Evolutionary conservation across 208 protist genomes (phyloP), one percentile per base, ranked within the genome.

Genomic region (Leishmania tarentolae): DNA sequence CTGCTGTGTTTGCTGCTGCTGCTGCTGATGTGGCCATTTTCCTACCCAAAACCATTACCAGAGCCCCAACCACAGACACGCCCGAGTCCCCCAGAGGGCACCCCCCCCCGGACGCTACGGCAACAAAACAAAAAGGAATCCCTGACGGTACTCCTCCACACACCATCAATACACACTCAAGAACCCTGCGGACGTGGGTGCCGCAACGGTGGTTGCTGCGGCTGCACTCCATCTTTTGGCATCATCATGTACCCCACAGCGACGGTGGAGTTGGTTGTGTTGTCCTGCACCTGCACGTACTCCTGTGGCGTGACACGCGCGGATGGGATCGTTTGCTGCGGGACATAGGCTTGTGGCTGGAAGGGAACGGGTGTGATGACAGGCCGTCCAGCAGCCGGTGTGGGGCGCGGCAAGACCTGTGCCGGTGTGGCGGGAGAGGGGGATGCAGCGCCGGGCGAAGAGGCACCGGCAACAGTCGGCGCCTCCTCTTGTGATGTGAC

Each of bases 231-330:
- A 71, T 85, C 83, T 65, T 89, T 90, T 37, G 91, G 92, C 78
- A 97, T 91, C 78, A 95, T 86, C 70, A 86, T 75, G 73, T 94
- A 87, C 11, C 90, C 88, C 17, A 96, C 84, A 21, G 92, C 90
- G 8, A 94, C 90, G 21, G 91, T 94, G 21, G 90, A 87, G 56
- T 86, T 83, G 2, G 75, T 79, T n/a, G 86, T 87, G 86, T 84
- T 89, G 76, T 96, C 91, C 82, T 94, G 90, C 83, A 96, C 93
- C 28, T 92, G 91, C 74, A 95, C 89, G 70, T 93, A 96, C 89
- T 96, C 93, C 80, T 92, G 88, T 57, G 93, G 91, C 8, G 77
- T 83, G 31, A 83, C 56, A 66, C 73, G 66, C 76, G 84, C 76
- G 53, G 85, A 72, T 57, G 88, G 84, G 11, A 83, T 71, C 61